phyloP scores from a whole-genome alignment of 225 moss, liverwort and hornwort species.

The Asterella californica region DNA sequence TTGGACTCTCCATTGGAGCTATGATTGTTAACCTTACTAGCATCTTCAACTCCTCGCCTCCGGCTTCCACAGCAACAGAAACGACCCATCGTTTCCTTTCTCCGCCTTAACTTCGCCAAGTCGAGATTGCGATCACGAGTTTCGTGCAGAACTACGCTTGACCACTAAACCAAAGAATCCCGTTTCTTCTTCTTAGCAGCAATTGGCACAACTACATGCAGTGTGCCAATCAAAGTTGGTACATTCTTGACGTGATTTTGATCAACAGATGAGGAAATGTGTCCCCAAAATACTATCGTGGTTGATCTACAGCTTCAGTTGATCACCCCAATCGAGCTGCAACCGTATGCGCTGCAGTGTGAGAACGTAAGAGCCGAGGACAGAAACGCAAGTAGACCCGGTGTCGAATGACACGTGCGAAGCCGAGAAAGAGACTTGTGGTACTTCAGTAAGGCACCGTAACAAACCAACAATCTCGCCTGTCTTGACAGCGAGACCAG shows the following conservation, averaged over 20 bases:
- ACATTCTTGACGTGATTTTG: too few relatives aligned
- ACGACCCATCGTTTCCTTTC: conserved; percentile 3
- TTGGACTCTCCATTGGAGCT: not conserved
- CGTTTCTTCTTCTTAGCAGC: not conserved
- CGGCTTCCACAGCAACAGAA: conserved; percentile 2
- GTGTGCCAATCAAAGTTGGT: not conserved
- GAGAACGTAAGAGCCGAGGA: not conserved
- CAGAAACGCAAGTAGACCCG: not conserved
- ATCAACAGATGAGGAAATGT: not conserved
- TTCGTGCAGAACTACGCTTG: not conserved
- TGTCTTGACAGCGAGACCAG: not conserved
- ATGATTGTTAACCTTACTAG: not conserved
- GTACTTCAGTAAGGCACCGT: not conserved
- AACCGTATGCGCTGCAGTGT: not conserved
- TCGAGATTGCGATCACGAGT: not conserved
- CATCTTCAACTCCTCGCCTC: not conserved
- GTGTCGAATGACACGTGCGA: not conserved
- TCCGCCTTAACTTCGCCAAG: not conserved
- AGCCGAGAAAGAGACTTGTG: not conserved
- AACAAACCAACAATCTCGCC: too few relatives aligned
- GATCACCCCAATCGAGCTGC: not conserved
- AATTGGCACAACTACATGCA: not conserved
- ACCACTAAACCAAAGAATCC: not conserved
- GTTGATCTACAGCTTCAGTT: not conserved
- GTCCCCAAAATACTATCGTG: not conserved